Conservation (phyloP, 306 rosid species). For the Argentina anserina region DNA sequence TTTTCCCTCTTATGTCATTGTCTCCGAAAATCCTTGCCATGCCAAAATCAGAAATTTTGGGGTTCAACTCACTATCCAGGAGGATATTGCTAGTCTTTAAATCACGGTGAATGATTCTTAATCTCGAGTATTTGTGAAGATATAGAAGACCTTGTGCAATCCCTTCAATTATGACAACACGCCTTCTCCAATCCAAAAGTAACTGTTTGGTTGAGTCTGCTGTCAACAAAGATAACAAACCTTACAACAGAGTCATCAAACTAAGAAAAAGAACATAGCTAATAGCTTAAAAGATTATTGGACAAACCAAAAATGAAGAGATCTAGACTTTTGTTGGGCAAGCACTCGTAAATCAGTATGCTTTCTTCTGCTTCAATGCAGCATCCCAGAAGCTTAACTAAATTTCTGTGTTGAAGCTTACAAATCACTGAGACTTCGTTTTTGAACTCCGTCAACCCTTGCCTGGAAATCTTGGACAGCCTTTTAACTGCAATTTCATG, state of each 20-base stretch:
- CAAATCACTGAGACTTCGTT: neutral
- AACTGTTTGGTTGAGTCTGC: neutral
- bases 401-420: neutral
- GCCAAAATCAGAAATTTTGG: slow-evolving; percentile 16
- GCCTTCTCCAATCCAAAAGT: slow-evolving; percentile 12
- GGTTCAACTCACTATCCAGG: slow-evolving; percentile 6
- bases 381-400: neutral
- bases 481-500: neutral
- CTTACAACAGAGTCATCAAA: no score
- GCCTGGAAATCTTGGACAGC: neutral
- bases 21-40: slow-evolving; percentile 18
- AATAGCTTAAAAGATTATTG: neutral
- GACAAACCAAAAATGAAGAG: neutral
- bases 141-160: slow-evolving; percentile 14
- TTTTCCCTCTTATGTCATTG: slow-evolving; percentile 3
- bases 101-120: slow-evolving; percentile 19
- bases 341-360: neutral
- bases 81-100: slow-evolving; percentile 14
- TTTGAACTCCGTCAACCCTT: neutral
- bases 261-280: neutral
- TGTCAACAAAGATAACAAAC: neutral
- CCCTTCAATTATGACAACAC: slow-evolving; percentile 13
- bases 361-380: neutral
- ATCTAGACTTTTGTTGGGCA: slow-evolving; percentile 1
- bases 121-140: slow-evolving; percentile 23